Evolutionary conservation across 768 basidiomycete genomes (phyloP).

Genomic region (Kwoniella botswanensis): DNA sequence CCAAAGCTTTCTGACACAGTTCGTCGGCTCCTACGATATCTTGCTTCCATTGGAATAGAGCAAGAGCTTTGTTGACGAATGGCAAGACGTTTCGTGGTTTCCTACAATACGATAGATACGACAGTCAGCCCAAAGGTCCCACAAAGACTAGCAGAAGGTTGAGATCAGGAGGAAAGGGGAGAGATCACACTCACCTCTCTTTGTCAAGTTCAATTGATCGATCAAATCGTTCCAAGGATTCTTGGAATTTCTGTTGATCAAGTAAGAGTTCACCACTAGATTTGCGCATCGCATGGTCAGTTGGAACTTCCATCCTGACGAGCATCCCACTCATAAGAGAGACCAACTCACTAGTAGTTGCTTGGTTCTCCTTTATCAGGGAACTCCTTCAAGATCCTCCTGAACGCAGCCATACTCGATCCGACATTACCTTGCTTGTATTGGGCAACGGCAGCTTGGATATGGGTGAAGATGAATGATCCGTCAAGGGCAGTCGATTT

Average conservation of each 20-base stretch:
- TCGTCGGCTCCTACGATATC: conserved; percentile 77
- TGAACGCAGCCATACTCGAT: conserved; percentile 88
- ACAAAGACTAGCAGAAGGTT: background rate
- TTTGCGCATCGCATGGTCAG: background rate
- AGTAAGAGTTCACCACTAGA: conserved; percentile 87
- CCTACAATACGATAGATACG: conserved; percentile 15
- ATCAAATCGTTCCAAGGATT: conserved; percentile 87
- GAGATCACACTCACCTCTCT: conserved; percentile 64
- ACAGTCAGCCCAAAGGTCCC: background rate
- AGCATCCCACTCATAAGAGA: background rate
- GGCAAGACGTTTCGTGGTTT: conserved; percentile 76
- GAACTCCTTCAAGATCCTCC: conserved; percentile 81
- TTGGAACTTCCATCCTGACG: background rate
- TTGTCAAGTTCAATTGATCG: conserved; percentile 86
- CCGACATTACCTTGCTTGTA: conserved; percentile 83
- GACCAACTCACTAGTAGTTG: conserved; percentile 79
- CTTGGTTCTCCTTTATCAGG: conserved; percentile 83
- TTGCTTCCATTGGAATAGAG: conserved; percentile 93
- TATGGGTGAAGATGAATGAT: conserved; percentile 92
- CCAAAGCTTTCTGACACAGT: conserved; percentile 84
- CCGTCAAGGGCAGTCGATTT: conserved; percentile 87
- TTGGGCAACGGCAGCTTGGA: conserved; percentile 94
- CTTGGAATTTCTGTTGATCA: conserved; percentile 85
- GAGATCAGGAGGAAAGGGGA: background rate
- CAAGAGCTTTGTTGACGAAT: conserved; percentile 96